A percentile compares a stretch with the other conserved stretches of the same genome.
Evolutionary conservation across 2,329 filamentous ascomycete species (phyloP).

Genomic region (Dendrostoma leiphaemia): DNA sequence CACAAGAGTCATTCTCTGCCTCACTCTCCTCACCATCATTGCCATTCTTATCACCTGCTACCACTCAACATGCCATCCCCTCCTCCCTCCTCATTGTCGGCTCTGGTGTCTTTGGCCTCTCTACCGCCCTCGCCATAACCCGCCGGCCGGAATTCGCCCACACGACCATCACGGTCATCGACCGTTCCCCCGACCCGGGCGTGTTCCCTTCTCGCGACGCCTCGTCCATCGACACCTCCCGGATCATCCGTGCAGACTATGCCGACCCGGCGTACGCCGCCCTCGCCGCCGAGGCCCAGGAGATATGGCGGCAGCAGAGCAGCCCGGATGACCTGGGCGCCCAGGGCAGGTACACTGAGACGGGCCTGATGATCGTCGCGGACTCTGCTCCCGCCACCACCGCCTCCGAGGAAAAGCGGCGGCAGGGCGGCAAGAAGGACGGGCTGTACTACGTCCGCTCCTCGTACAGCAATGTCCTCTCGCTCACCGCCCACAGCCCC

Average conservation of each 20-base stretch:
- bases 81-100: slow-evolving; percentile 65
- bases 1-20: neutral
- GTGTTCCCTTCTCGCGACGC: slow-evolving; percentile 61
- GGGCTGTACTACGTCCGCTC: slow-evolving; percentile 58
- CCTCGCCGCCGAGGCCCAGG: slow-evolving; percentile 69
- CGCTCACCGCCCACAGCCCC: slow-evolving; percentile 40
- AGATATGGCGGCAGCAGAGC: slow-evolving; percentile 62
- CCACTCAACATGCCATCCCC: slow-evolving; percentile 25
- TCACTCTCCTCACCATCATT: slow-evolving; percentile 16
- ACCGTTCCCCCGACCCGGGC: slow-evolving; percentile 41
- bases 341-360: slow-evolving; percentile 67
- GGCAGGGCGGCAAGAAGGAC: slow-evolving; percentile 41
- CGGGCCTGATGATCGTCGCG: slow-evolving; percentile 64
- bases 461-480: slow-evolving; percentile 60
- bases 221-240: slow-evolving; percentile 61
- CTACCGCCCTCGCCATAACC: slow-evolving; percentile 66
- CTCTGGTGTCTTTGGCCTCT: slow-evolving; percentile 62
- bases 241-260: slow-evolving; percentile 74
- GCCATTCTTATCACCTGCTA: slow-evolving; percentile 18
- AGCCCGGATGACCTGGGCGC: slow-evolving; percentile 53
- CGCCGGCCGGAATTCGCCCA: slow-evolving; percentile 54
- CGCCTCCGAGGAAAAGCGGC: slow-evolving; percentile 6
- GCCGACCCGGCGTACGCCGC: slow-evolving; percentile 73
- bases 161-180: slow-evolving; percentile 58
- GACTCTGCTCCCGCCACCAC: slow-evolving; percentile 33